Evolutionary conservation across 2,329 filamentous ascomycete genomes (phyloP).

Genomic region (Penicillium italicum): DNA sequence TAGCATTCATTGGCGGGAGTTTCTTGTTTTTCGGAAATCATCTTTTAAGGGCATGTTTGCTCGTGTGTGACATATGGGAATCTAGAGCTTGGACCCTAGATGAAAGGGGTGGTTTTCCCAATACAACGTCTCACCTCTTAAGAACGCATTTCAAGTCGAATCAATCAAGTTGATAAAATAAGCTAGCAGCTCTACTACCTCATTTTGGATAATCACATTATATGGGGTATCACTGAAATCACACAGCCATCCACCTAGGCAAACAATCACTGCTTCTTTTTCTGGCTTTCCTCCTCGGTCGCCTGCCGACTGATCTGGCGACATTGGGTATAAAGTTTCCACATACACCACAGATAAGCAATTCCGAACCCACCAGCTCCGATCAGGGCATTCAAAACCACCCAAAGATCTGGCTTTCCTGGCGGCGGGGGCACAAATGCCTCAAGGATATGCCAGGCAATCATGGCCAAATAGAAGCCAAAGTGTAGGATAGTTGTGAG

Average conservation of each 20-base stretch:
- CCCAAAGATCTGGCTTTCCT: conserved; percentile 88
- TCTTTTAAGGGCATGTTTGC: conserved; percentile 5
- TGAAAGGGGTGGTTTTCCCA: conserved; percentile 2
- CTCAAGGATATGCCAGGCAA: conserved; percentile 75
- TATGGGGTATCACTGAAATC: conserved; percentile 30
- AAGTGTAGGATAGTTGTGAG: conserved; percentile 69
- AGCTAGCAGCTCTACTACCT: conserved; percentile 9
- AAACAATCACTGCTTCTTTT: conserved; percentile 34
- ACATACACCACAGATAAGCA: conserved; percentile 89
- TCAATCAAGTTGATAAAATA: background rate
- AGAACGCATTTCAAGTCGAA: background rate
- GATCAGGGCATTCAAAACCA: conserved; percentile 82
- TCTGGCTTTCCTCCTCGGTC: conserved; percentile 27
- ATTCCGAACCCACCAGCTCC: conserved; percentile 80
- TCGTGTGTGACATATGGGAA: conserved; percentile 6
- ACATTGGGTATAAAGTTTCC: conserved; percentile 50
- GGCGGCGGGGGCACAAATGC: conserved; percentile 63
- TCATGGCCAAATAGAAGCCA: conserved; percentile 72
- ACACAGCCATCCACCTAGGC: conserved; percentile 5
- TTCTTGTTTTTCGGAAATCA: conserved; percentile 11
- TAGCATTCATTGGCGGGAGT: conserved; percentile 23
- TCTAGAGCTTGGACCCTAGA: background rate
- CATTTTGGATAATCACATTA: conserved; percentile 4
- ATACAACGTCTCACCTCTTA: conserved; percentile 20
- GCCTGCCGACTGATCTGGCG: conserved; percentile 25